Conservation (phyloP, 192 early-diverging fungal genomes). For the Powellomyces hirtus region DNA sequence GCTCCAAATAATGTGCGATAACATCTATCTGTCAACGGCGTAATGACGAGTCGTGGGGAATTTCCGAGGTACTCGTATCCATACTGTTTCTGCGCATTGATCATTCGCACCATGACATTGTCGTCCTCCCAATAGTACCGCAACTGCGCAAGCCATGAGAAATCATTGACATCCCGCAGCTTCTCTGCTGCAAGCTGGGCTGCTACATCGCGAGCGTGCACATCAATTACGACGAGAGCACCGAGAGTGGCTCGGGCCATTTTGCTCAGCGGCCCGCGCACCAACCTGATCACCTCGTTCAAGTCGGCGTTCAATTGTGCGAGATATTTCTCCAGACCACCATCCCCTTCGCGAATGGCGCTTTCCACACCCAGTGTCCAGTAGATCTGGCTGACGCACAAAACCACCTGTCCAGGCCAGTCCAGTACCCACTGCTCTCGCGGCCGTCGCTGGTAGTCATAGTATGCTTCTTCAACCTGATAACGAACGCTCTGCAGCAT, state of each 20-base stretch:
- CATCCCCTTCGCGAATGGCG: constrained; percentile 48
- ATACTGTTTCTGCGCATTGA: constrained; percentile 61
- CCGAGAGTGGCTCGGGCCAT: constrained; percentile 62
- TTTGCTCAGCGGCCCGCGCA: constrained; percentile 56
- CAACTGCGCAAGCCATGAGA: constrained; percentile 60
- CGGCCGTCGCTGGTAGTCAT: constrained; percentile 47
- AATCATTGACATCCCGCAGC: constrained; percentile 50
- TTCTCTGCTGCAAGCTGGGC: constrained; percentile 38
- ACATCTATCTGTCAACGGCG: constrained; percentile 62
- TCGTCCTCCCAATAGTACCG: constrained; percentile 64
- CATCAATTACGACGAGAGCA: constrained; percentile 64
- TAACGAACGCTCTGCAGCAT: constrained; percentile 59
- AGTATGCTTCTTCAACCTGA: constrained; percentile 46
- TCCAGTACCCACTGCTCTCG: constrained; percentile 62
- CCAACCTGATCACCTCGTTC: constrained; percentile 57
- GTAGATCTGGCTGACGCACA: constrained; percentile 58
- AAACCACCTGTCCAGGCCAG: constrained; percentile 65
- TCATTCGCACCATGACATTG: constrained; percentile 59
- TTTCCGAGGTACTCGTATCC: constrained; percentile 60
- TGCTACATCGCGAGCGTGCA: constrained; percentile 63
- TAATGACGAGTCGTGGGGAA: constrained; percentile 54
- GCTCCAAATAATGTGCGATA: constrained; percentile 64
- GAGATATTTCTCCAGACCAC: constrained; percentile 51
- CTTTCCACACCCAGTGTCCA: constrained; percentile 59
- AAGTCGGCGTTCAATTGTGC: constrained; percentile 50